Evolutionary conservation across 306 rosid species (phyloP).

Genomic region (Prunus davidiana): DNA sequence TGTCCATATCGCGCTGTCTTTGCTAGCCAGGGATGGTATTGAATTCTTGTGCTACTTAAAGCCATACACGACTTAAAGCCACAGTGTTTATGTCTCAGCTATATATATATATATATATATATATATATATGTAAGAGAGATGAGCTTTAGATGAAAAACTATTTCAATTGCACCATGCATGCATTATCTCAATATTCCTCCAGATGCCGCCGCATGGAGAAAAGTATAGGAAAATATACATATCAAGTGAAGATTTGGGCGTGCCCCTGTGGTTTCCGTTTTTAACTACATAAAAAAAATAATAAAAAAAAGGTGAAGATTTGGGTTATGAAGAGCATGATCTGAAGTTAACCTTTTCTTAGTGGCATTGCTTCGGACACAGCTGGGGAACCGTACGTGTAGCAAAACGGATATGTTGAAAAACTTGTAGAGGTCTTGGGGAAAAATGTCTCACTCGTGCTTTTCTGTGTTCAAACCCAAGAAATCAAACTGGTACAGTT

Average conservation of each 20-base stretch:
- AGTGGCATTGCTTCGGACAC: neutral
- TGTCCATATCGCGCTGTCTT: conserved; percentile 27
- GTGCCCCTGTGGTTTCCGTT: too few species aligned
- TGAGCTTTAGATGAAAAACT: neutral
- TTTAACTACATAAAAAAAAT: too few species aligned
- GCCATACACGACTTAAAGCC: conserved; percentile 6
- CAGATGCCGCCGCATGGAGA: too few species aligned
- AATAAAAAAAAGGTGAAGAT: too few species aligned
- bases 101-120: neutral
- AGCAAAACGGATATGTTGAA: neutral
- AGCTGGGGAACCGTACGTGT: neutral
- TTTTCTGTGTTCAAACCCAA: neutral
- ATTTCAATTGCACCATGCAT: conserved; percentile 2
- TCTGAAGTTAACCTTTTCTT: neutral
- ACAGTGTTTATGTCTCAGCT: conserved; percentile 1
- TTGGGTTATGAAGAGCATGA: too few species aligned
- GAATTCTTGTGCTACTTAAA: conserved; percentile 17
- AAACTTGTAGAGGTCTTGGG: neutral
- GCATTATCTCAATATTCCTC: neutral
- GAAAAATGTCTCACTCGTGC: neutral
- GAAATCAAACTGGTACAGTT: neutral
- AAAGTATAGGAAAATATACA: too few species aligned
- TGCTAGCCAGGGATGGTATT: conserved; percentile 15
- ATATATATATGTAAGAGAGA: neutral
- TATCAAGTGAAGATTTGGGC: too few species aligned